Conservation (phyloP, 2,329 filamentous ascomycete species). For the Tolypocladium nubicola region DNA sequence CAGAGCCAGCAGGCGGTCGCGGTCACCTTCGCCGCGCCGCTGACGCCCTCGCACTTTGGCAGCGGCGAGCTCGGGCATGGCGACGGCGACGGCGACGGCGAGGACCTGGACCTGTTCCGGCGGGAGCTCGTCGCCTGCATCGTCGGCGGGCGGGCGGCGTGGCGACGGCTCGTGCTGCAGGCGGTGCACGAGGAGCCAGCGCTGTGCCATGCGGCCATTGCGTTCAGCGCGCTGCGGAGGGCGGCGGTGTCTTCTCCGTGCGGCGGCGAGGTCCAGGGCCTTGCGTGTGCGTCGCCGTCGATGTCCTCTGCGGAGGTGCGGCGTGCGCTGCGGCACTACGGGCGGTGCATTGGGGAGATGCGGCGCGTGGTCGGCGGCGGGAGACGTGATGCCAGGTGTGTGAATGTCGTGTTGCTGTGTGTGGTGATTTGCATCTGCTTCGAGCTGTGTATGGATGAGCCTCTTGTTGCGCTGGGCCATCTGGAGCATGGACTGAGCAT, state of each 20-base stretch:
- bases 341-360: neutral
- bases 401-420: neutral
- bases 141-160: neutral
- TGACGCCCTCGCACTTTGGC: neutral
- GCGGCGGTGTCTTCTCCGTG: too few species aligned
- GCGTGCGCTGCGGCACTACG: neutral
- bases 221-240: neutral
- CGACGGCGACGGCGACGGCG: neutral
- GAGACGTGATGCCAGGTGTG: neutral
- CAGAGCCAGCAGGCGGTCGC: neutral
- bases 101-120: neutral
- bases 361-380: neutral
- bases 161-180: neutral
- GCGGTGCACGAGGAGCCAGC: neutral
- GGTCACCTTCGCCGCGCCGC: neutral
- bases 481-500: neutral
- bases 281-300: neutral
- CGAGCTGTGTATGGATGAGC: neutral
- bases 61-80: too few species aligned
- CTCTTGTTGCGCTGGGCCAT: neutral
- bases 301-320: neutral
- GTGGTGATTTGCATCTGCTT: neutral
- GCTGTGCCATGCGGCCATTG: neutral
- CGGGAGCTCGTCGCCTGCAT: neutral
- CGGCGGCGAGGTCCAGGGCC: too few species aligned